Percentiles rank a stretch among this genome's conserved stretches.
These are phyloP conservation scores for Colletotrichum neosansevieriae DNA, from an alignment of 2,329 filamentous ascomycete species.

Conservation along the genomic window DNA sequence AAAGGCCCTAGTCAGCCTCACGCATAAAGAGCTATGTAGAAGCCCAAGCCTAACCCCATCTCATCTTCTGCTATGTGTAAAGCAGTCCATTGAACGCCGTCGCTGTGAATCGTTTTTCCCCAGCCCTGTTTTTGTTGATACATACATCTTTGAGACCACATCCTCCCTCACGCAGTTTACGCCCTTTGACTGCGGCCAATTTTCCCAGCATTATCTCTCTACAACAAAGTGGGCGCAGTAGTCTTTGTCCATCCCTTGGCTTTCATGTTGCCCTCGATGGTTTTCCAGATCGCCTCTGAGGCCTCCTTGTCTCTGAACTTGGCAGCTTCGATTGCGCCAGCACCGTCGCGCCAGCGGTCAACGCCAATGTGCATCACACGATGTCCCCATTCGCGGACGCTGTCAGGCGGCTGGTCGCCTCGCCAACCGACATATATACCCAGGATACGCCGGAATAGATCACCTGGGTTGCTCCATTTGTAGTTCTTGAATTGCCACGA, in stretches of 20 bases:
- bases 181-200: background rate
- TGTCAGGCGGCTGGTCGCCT: slow-evolving; percentile 82
- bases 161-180: background rate
- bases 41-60: background rate
- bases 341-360: slow-evolving; percentile 81
- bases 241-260: slow-evolving; percentile 85
- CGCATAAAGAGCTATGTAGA: background rate
- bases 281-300: slow-evolving; percentile 92
- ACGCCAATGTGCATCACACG: slow-evolving; percentile 83
- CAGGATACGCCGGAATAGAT: slow-evolving; percentile 89
- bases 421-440: slow-evolving; percentile 94
- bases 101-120: slow-evolving; percentile 34
- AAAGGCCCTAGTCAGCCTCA: background rate
- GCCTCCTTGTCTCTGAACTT: slow-evolving; percentile 91
- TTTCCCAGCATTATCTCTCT: background rate
- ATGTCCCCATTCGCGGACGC: slow-evolving; percentile 86
- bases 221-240: slow-evolving; percentile 64
- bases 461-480: slow-evolving; percentile 90
- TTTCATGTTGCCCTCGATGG: slow-evolving; percentile 89
- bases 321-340: slow-evolving; percentile 61
- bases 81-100: slow-evolving; percentile 34
- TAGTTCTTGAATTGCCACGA: slow-evolving; percentile 99
- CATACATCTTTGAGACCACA: background rate
- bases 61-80: slow-evolving; percentile 10
- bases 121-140: slow-evolving; percentile 35